phyloP scores from a whole-genome alignment of 2,329 filamentous ascomycete genomes.

The Keithomyces neogunnii region DNA sequence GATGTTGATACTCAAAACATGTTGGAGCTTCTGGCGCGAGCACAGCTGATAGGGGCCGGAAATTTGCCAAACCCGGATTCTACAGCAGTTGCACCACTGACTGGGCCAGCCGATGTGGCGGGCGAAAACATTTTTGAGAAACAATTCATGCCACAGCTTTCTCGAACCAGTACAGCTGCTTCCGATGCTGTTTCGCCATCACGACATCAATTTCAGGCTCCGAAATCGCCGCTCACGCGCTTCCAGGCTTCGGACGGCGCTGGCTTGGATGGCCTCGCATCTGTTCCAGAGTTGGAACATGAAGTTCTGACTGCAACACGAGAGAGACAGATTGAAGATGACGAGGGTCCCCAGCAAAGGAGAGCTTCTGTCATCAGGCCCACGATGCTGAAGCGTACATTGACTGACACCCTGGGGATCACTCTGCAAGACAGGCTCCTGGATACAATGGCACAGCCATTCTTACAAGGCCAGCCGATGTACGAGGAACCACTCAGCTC shows the following conservation, averaged over 20 bases:
- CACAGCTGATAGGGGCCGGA: slow-evolving; percentile 66
- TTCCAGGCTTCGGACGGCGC: slow-evolving; percentile 6
- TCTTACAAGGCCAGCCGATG: slow-evolving; percentile 38
- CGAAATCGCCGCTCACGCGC: slow-evolving; percentile 11
- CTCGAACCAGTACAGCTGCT: slow-evolving; percentile 39
- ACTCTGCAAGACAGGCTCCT: slow-evolving; percentile 75
- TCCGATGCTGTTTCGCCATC: slow-evolving; percentile 26
- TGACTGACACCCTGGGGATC: slow-evolving; percentile 71
- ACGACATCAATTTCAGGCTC: slow-evolving; percentile 10
- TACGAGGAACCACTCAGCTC: slow-evolving; percentile 32
- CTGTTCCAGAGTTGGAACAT: slow-evolving; percentile 13
- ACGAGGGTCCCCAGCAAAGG: slow-evolving; percentile 33
- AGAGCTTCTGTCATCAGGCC: slow-evolving; percentile 51
- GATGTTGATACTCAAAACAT: slow-evolving; percentile 84
- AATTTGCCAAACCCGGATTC: slow-evolving; percentile 44
- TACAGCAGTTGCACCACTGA: slow-evolving; percentile 52
- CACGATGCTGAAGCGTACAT: slow-evolving; percentile 70
- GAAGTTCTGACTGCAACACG: slow-evolving; percentile 43
- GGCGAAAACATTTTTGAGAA: slow-evolving; percentile 78
- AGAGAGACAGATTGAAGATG: slow-evolving; percentile 48
- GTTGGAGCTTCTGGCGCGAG: slow-evolving; percentile 77
- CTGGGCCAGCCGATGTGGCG: slow-evolving; percentile 66
- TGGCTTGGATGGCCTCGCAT: slow-evolving; percentile 10
- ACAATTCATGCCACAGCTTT: slow-evolving; percentile 55
- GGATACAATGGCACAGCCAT: slow-evolving; percentile 79